These are phyloP conservation scores for Penicillium italicum DNA, from an alignment of 2,329 filamentous ascomycete species.

Conservation along the genomic window DNA sequence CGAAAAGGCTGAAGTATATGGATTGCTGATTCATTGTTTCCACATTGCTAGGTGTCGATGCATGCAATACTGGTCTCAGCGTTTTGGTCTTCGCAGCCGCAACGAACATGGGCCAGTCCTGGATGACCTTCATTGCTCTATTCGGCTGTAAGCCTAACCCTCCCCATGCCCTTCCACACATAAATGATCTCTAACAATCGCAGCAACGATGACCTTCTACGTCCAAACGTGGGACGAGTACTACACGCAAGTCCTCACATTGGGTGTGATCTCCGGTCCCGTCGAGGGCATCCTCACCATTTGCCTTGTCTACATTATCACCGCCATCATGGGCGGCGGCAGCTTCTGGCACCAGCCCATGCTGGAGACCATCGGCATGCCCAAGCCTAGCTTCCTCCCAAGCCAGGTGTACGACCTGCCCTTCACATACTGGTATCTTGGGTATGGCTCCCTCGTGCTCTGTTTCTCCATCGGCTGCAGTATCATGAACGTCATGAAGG, in stretches of 20 bases:
- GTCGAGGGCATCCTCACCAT: constrained; percentile 91
- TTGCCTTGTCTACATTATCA: constrained; percentile 75
- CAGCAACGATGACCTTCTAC: constrained; percentile 90
- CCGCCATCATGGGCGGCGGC: constrained; percentile 78
- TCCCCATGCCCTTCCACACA: not conserved
- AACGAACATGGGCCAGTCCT: constrained; percentile 89
- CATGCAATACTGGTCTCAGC: constrained; percentile 91
- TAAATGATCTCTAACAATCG: constrained; percentile 7
- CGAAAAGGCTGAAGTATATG: not conserved
- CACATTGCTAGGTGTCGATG: constrained; percentile 65
- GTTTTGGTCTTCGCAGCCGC: constrained; percentile 86
- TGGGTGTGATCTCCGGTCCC: constrained; percentile 88
- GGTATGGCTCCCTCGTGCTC: constrained; percentile 77
- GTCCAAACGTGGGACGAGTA: constrained; percentile 99
- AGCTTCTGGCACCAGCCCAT: constrained; percentile 90
- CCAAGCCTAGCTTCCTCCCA: constrained; percentile 62
- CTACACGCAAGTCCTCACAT: constrained; percentile 90
- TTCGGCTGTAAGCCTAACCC: constrained; percentile 66
- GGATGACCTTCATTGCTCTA: constrained; percentile 78
- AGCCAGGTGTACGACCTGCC: constrained; percentile 69
- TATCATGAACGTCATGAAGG: constrained; percentile 77
- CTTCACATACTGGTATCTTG: constrained; percentile 90
- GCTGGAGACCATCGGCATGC: constrained; percentile 67
- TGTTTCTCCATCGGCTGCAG: constrained; percentile 74
- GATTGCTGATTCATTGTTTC: not conserved